Evolutionary conservation across 371 early-diverging fungal genomes (phyloP).

Genomic region (Vairimorpha ceranae): DNA sequence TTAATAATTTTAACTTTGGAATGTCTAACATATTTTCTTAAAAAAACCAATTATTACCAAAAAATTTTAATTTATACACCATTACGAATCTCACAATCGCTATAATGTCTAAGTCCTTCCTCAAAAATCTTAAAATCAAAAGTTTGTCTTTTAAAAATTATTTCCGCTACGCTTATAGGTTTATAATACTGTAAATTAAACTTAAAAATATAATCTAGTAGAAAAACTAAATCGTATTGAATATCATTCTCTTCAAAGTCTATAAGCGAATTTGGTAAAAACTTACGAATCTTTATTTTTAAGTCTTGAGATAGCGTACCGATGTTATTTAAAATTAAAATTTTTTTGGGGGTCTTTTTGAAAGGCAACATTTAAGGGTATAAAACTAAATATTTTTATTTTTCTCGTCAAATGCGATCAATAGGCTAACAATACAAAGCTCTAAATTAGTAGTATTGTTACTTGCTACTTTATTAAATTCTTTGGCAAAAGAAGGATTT

Average conservation of each 20-base stretch:
- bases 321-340: background rate
- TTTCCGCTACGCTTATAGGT: background rate
- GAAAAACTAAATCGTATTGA: background rate
- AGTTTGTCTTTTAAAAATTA: background rate
- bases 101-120: conserved; percentile 1
- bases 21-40: no score
- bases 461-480: background rate
- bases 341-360: conserved; percentile 4
- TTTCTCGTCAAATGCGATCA: background rate
- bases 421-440: background rate
- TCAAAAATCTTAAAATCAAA: background rate
- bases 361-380: background rate
- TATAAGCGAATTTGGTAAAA: background rate
- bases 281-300: background rate
- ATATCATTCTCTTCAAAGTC: background rate
- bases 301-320: background rate
- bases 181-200: background rate
- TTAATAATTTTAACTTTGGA: no score
- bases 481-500: background rate
- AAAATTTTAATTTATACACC: background rate
- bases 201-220: background rate
- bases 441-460: background rate
- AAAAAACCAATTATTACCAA: no score
- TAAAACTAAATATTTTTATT: background rate
- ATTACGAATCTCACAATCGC: background rate